Conservation (phyloP, 2,329 filamentous ascomycete genomes). For the Alternaria ethzedia region DNA sequence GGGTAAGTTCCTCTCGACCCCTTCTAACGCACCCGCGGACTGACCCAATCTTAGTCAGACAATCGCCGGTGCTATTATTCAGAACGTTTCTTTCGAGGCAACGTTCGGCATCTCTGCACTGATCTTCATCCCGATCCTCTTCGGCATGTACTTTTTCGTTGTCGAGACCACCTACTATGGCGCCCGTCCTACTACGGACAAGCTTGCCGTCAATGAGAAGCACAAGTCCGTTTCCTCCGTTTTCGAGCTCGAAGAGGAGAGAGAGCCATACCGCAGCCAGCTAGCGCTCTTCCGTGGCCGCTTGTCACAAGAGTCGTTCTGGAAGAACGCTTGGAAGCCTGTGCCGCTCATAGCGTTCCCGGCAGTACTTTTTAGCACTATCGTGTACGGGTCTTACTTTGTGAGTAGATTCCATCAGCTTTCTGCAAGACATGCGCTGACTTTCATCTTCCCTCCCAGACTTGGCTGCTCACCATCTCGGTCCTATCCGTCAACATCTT, state of each 20-base stretch:
- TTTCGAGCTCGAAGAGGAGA: conserved; percentile 24
- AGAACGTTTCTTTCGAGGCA: conserved; percentile 50
- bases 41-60: conserved; percentile 45
- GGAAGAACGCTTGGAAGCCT: conserved; percentile 56
- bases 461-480: conserved; percentile 87
- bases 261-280: conserved; percentile 30
- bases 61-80: conserved; percentile 52
- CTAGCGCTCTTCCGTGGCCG: conserved; percentile 40
- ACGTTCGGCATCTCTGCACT: conserved; percentile 54
- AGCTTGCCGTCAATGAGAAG: conserved; percentile 31
- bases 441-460: neutral
- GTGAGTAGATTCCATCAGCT: neutral
- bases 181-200: conserved; percentile 23
- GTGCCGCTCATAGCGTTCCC: conserved; percentile 85
- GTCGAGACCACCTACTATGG: conserved; percentile 52
- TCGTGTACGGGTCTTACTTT: conserved; percentile 88
- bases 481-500: conserved; percentile 89
- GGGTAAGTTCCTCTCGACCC: conserved; percentile 43
- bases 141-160: conserved; percentile 54
- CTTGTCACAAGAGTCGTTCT: conserved; percentile 39
- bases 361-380: conserved; percentile 78
- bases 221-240: conserved; percentile 27
- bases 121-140: conserved; percentile 51
- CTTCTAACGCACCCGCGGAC: neutral
- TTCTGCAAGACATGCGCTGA: neutral